A percentile compares a stretch with the other conserved stretches of the same genome.
Conservation (phyloP, 805 yeast species). For the Nakazawaea molendinolei region DNA sequence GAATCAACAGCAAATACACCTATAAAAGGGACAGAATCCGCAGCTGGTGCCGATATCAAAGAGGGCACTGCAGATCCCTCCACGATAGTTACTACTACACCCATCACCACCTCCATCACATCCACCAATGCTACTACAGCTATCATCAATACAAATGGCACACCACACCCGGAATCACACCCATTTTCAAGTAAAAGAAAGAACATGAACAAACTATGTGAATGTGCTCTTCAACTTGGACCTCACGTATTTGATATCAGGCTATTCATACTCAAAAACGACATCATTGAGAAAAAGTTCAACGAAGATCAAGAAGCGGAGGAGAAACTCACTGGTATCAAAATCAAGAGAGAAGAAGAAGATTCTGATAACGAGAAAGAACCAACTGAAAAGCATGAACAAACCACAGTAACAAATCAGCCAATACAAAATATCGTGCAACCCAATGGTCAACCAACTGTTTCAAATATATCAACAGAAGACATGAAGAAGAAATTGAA, state of each 20-base stretch:
- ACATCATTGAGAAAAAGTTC: conserved; percentile 45
- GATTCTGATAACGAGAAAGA: conserved; percentile 9
- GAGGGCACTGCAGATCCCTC: no score
- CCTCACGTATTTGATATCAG: conserved; percentile 79
- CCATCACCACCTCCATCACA: no score
- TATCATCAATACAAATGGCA: conserved; percentile 25
- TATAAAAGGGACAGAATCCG: no score
- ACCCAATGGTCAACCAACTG: no score
- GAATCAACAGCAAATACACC: no score
- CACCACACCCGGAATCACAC: conserved; percentile 14
- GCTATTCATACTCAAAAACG: conserved; percentile 81
- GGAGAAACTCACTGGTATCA: conserved; percentile 8
- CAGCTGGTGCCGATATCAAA: no score
- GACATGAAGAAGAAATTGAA: no score
- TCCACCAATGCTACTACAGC: no score
- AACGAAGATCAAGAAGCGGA: conserved; percentile 23
- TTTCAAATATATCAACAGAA: no score
- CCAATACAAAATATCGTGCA: no score
- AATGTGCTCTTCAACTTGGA: conserved; percentile 64
- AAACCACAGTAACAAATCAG: background rate
- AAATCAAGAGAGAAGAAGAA: conserved; percentile 18
- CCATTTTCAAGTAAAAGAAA: conserved; percentile 44
- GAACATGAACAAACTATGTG: conserved; percentile 83
- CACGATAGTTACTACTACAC: no score
- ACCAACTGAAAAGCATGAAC: conserved; percentile 2